Evolutionary conservation across 2,329 filamentous ascomycete genomes (phyloP).

Genomic region (Westerdykella aurantiaca): DNA sequence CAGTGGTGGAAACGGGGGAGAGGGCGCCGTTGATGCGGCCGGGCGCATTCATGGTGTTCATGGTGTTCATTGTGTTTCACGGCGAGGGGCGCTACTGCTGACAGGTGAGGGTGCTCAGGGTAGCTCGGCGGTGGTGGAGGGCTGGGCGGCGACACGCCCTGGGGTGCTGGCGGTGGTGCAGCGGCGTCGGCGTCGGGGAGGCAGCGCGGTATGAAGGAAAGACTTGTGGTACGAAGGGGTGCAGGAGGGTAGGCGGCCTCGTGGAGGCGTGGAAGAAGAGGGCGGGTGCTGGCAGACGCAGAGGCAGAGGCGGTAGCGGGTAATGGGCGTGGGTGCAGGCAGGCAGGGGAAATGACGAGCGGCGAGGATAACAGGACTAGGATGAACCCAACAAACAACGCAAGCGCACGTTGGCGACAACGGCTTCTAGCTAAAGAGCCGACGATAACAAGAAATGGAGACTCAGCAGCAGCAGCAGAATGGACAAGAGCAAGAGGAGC

Average conservation of each 20-base stretch:
- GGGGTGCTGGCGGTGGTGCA: no score
- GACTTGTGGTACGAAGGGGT: no score
- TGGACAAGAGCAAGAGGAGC: not conserved
- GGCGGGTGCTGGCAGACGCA: conserved; percentile 5
- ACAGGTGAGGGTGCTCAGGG: not conserved
- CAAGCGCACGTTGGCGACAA: conserved; percentile 11
- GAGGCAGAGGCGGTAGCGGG: conserved; percentile 9
- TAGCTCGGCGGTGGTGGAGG: not conserved
- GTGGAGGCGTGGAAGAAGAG: not conserved
- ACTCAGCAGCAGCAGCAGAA: conserved; percentile 1
- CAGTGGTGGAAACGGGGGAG: conserved; percentile 35
- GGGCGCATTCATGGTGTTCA: conserved; percentile 32
- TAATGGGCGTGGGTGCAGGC: conserved; percentile 9
- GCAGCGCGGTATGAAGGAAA: no score
- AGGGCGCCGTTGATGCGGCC: conserved; percentile 33
- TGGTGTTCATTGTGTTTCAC: conserved; percentile 19
- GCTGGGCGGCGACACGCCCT: not conserved
- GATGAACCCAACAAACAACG: not conserved
- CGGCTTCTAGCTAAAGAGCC: conserved; percentile 22
- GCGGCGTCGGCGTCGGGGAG: no score
- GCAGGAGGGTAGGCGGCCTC: no score
- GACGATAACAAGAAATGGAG: conserved; percentile 3
- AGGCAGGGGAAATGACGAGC: conserved; percentile 1
- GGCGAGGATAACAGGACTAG: not conserved
- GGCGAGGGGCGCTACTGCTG: conserved; percentile 1